Evolutionary conservation across 768 basidiomycete species (phyloP), one percentile per base, ranked within the genome.

Genomic region (Mycena metata): DNA sequence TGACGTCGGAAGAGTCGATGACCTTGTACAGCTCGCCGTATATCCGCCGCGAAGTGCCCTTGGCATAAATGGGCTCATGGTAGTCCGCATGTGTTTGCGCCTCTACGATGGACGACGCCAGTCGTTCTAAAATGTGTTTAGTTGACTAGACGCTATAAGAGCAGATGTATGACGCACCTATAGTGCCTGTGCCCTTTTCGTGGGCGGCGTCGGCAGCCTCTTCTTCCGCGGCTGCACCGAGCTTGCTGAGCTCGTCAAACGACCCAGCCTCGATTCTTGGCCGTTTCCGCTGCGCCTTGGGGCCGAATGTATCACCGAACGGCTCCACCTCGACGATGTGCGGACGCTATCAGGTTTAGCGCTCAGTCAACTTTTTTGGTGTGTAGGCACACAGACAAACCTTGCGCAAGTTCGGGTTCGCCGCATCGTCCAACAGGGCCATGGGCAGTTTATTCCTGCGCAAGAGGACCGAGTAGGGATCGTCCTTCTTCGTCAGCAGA

Each of bases 21-120:
- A 99, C 97, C 80, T 99, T 99, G 87, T 99, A 99, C 9, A 99
- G 84, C 79, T 99, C 97, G 66, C 96, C 96, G 80, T 98, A 99
- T 68, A 99, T 99, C 23, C 97, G 91, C 41, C 93, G 86, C 13
- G 96, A 97, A 1, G 96, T 98, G 42, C 97, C 97, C 79, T 99
- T 99, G 57, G 92, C 89, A 75, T 96, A 98, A 65, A 97, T 95
- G 12, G 96, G 95, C 73, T 97, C 96, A 73, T 91, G 90, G 74
- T 88, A 86, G 74, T 94, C 92, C 1, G 93, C 91, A 70, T 95
- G 91, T 0, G 90, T 91, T 60, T 85, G 84, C 60, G 84, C 82
- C 64, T 87, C 87, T 1, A 81, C 80, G 12, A 86, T 75, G 0
- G 86, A 80, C 7, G 85, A 87, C 36, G 84, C 83, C 46, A 84